A percentile compares a stretch with the other conserved stretches of the same genome.
Conservation (phyloP, 371 early-diverging fungal species). For the Smittium culicis region DNA sequence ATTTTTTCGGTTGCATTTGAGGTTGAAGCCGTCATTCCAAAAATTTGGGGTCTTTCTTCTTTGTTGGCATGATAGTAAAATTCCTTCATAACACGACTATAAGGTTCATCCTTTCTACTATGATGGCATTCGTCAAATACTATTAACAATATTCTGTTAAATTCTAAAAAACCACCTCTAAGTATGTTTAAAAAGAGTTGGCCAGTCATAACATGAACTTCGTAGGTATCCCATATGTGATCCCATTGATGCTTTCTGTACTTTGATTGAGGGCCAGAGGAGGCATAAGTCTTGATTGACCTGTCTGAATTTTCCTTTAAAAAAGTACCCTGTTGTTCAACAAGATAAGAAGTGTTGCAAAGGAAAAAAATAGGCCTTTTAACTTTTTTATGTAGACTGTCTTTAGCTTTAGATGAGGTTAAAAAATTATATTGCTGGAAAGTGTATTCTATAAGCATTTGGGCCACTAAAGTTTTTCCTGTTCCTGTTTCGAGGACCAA, state of each 20-base stretch:
- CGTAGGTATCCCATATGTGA: no score
- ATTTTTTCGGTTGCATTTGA: constrained; percentile 35
- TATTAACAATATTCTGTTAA: constrained; percentile 52
- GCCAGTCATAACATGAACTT: constrained; percentile 72
- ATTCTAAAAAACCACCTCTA: constrained; percentile 45
- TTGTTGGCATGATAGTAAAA: constrained; percentile 46
- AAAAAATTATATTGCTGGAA: constrained; percentile 26
- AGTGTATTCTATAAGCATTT: constrained; percentile 65
- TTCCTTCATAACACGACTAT: constrained; percentile 67
- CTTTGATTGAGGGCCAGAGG: constrained; percentile 14
- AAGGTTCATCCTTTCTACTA: constrained; percentile 63
- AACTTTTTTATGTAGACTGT: constrained; percentile 13
- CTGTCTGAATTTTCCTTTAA: constrained; percentile 39
- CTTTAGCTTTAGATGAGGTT: constrained; percentile 10
- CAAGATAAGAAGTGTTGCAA: constrained; percentile 72
- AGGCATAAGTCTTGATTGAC: constrained; percentile 8
- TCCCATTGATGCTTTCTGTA: constrained; percentile 46
- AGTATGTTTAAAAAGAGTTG: constrained; percentile 65
- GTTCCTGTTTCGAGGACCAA: constrained; percentile 81
- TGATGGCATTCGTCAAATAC: constrained; percentile 94
- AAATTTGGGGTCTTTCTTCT: constrained; percentile 54
- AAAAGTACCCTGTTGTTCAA: constrained; percentile 65
- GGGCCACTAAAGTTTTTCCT: constrained; percentile 81
- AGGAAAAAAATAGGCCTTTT: constrained; percentile 57
- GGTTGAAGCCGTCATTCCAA: constrained; percentile 92